A percentile compares a stretch with the other conserved stretches of the same genome.
phyloP scores from a whole-genome alignment of 2,329 filamentous ascomycete species.

The Pyrenochaeta sp. region DNA sequence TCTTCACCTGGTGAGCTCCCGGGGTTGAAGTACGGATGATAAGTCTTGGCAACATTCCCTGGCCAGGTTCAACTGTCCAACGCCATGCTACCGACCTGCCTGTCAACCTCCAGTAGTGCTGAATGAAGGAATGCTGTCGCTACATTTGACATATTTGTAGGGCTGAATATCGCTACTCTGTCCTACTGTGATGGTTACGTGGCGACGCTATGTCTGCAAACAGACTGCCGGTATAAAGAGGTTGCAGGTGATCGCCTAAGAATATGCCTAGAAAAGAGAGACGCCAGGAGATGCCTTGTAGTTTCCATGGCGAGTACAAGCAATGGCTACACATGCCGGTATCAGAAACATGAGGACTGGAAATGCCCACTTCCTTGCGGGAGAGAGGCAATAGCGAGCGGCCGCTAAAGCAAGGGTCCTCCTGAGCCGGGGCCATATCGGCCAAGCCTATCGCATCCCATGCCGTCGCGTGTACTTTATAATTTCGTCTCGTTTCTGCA shows the following conservation, averaged over 20 bases:
- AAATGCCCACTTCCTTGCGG: neutral
- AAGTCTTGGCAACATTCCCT: slow-evolving; percentile 4
- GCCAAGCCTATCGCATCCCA: slow-evolving; percentile 24
- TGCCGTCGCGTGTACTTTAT: slow-evolving; percentile 23
- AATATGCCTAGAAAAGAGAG: too few species aligned
- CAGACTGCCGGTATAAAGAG: too few species aligned
- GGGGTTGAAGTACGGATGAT: neutral
- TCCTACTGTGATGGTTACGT: neutral
- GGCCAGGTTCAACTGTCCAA: neutral
- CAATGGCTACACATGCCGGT: too few species aligned
- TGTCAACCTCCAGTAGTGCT: neutral
- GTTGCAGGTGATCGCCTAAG: too few species aligned
- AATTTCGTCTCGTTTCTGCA: slow-evolving; percentile 21
- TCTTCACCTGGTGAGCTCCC: slow-evolving; percentile 5
- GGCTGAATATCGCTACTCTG: neutral
- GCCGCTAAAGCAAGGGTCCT: slow-evolving; percentile 24
- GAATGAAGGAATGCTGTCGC: neutral
- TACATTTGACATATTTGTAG: neutral
- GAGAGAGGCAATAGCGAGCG: slow-evolving; percentile 2
- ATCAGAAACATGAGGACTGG: too few species aligned
- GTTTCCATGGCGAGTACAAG: too few species aligned
- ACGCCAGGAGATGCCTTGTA: neutral
- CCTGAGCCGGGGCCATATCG: slow-evolving; percentile 3
- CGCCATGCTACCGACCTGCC: slow-evolving; percentile 1
- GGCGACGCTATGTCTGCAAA: neutral